These are phyloP conservation scores for Priceomyces carsonii DNA, from an alignment of 805 yeast species.

Conservation along the genomic window DNA sequence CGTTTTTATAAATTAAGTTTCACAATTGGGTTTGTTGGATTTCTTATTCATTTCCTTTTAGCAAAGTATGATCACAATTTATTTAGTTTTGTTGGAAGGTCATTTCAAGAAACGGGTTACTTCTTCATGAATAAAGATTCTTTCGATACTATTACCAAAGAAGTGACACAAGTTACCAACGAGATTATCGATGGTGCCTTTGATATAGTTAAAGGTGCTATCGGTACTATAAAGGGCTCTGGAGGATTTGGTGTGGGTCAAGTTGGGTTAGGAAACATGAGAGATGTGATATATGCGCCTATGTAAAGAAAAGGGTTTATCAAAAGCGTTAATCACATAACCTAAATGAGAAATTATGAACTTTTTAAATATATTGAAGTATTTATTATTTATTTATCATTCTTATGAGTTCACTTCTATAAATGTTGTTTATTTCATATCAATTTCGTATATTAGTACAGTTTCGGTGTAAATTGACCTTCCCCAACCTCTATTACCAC, in stretches of 20 bases:
- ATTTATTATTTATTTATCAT: conserved; percentile 1
- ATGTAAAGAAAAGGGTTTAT: no score
- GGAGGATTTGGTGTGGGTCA: conserved; percentile 25
- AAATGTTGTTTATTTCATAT: conserved; percentile 16
- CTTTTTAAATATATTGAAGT: no score
- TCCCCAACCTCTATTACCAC: conserved; percentile 95
- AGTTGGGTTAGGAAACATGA: conserved; percentile 36
- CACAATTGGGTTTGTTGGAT: conserved; percentile 41
- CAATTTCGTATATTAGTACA: conserved; percentile 80
- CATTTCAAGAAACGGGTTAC: conserved; percentile 6
- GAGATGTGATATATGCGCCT: conserved; percentile 27
- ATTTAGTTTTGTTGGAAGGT: conserved; percentile 7
- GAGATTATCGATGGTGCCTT: conserved; percentile 11
- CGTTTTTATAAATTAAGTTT: conserved; percentile 30
- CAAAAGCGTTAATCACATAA: no score
- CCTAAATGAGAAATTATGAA: no score
- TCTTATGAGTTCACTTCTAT: conserved; percentile 8
- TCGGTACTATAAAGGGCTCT: conserved; percentile 15
- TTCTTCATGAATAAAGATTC: conserved; percentile 8
- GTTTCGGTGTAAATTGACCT: conserved; percentile 77
- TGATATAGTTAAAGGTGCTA: conserved; percentile 11
- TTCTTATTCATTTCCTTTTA: conserved; percentile 36
- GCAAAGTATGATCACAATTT: conserved; percentile 19
- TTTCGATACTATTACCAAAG: conserved; percentile 8
- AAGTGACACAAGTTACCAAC: conserved; percentile 10